phyloP scores from a whole-genome alignment of 345 rosid genomes.

The Gynandropsis gynandra region DNA sequence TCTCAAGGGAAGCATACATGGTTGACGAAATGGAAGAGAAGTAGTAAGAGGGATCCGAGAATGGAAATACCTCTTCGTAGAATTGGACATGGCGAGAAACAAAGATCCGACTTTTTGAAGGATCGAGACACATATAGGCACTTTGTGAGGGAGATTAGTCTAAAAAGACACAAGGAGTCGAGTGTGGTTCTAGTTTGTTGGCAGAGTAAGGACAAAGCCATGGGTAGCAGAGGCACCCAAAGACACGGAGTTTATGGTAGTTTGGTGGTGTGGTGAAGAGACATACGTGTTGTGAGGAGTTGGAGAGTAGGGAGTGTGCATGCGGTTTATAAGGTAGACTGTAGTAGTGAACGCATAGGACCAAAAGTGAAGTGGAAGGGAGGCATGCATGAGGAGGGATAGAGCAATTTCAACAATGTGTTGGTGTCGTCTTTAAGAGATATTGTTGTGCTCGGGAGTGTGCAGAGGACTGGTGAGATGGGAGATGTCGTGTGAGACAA shows the following conservation, averaged over 20 bases:
- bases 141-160: not conserved
- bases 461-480: not conserved
- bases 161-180: not conserved
- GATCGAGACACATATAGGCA: not conserved
- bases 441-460: not conserved
- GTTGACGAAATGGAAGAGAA: no score
- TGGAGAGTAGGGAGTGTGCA: not conserved
- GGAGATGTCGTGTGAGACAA: not conserved
- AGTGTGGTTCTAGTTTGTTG: not conserved
- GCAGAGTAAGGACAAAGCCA: not conserved
- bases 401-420: not conserved
- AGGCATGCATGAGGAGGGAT: not conserved
- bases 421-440: not conserved
- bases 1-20: no score
- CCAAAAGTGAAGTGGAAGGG: not conserved
- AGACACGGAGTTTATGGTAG: not conserved
- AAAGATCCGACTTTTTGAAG: no score
- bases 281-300: not conserved
- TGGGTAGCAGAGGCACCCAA: not conserved
- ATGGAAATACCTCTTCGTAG: not conserved
- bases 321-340: not conserved
- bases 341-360: not conserved
- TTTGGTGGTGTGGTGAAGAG: not conserved
- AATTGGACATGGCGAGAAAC: no score
- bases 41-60: no score